These are phyloP conservation scores for Volutella citrinella DNA, from an alignment of 2,329 filamentous ascomycete genomes.

Conservation along the genomic window DNA sequence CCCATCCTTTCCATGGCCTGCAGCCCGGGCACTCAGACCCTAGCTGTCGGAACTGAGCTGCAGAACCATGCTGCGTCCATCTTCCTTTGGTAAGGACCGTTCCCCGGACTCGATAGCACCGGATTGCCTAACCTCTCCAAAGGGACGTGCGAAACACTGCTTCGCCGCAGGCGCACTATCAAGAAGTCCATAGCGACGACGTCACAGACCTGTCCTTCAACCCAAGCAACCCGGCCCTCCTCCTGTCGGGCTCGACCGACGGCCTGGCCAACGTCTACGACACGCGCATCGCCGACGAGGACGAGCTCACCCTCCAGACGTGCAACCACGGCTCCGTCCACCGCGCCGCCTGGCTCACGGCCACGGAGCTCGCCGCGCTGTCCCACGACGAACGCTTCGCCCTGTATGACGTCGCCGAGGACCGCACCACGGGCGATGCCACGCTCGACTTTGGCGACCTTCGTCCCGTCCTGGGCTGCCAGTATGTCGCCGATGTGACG, in stretches of 20 bases:
- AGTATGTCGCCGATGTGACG: conserved; percentile 70
- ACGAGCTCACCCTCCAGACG: conserved; percentile 74
- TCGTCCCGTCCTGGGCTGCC: conserved; percentile 61
- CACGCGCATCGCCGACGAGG: conserved; percentile 66
- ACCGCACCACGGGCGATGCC: conserved; percentile 56
- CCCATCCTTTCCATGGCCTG: conserved; percentile 66
- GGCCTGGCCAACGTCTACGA: conserved; percentile 77
- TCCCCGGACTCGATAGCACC: too few species aligned
- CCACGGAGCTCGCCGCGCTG: conserved; percentile 65
- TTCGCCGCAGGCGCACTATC: conserved; percentile 50
- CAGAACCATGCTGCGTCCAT: conserved; percentile 61
- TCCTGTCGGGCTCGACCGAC: conserved; percentile 77
- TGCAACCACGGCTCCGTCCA: conserved; percentile 79
- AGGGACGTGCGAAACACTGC: conserved; percentile 58
- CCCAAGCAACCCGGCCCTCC: conserved; percentile 54
- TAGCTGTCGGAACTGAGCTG: conserved; percentile 73
- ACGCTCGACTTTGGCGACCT: conserved; percentile 65
- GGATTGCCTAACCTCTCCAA: too few species aligned
- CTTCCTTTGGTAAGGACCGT: conserved; percentile 59
- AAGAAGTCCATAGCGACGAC: conserved; percentile 66
- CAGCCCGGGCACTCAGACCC: conserved; percentile 50
- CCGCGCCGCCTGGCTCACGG: conserved; percentile 66
- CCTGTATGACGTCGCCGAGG: conserved; percentile 67
- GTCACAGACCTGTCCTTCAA: conserved; percentile 60
- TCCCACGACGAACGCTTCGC: conserved; percentile 78